A percentile compares a stretch with the other conserved stretches of the same genome.
Evolutionary conservation across 148 eudicot species (phyloP).

Genomic region (Diospyros lotus): DNA sequence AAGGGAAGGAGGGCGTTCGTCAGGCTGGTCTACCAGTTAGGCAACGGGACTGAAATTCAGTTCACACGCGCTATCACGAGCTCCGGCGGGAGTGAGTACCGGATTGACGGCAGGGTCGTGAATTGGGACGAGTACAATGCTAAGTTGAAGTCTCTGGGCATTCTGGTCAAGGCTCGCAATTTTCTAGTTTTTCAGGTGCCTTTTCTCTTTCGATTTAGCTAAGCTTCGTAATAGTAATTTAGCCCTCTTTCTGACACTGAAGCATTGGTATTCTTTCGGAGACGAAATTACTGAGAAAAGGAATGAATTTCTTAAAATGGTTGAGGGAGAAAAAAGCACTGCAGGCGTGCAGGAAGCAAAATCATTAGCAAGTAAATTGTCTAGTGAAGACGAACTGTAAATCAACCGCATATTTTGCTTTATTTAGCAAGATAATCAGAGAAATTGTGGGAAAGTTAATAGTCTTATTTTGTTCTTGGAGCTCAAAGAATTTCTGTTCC

Average conservation of each 20-base stretch:
- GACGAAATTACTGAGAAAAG: background rate
- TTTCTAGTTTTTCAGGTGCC: constrained; percentile 94
- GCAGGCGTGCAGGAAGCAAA: background rate
- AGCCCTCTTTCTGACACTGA: too few species aligned
- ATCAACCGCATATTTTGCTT: too few species aligned
- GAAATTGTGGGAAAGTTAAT: background rate
- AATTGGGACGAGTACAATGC: constrained; percentile 81
- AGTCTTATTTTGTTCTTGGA: background rate
- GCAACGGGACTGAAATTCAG: constrained; percentile 38
- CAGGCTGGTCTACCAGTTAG: constrained; percentile 59
- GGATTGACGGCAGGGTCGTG: constrained; percentile 65
- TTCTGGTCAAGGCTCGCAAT: constrained; percentile 91
- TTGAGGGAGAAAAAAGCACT: background rate
- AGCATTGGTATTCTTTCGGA: background rate
- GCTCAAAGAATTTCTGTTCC: background rate
- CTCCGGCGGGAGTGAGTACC: constrained; percentile 89
- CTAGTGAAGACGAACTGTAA: too few species aligned
- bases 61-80: constrained; percentile 65
- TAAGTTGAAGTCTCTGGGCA: constrained; percentile 59
- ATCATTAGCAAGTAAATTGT: too few species aligned
- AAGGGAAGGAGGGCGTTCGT: constrained; percentile 71
- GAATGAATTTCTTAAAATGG: background rate
- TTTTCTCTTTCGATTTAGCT: background rate
- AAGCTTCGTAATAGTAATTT: too few species aligned
- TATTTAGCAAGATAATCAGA: too few species aligned